These are phyloP conservation scores for Neurospora sp. DNA, from an alignment of 2,329 filamentous ascomycete genomes.

Conservation along the genomic window DNA sequence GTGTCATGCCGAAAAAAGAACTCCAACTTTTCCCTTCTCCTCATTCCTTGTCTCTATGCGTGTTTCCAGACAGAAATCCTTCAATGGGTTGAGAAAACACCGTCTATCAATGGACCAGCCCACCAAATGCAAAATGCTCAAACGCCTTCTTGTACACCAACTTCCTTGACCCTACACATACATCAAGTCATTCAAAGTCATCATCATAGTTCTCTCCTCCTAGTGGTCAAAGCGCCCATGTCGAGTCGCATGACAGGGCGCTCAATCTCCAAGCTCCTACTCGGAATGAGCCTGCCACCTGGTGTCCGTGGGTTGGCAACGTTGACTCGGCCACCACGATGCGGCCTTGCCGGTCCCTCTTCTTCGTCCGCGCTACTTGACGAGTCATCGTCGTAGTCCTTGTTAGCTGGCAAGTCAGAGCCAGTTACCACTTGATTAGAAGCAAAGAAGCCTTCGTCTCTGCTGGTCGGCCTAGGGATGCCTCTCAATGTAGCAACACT, in stretches of 20 bases:
- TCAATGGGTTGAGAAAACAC: neutral
- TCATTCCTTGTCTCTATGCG: neutral
- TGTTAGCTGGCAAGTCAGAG: conserved; percentile 4
- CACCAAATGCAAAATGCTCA: neutral
- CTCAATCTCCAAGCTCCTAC: conserved; percentile 46
- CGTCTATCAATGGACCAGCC: neutral
- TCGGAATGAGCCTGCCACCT: conserved; percentile 41
- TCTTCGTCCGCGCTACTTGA: conserved; percentile 31
- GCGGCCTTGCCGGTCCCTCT: conserved; percentile 30
- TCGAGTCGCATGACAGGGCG: conserved; percentile 30
- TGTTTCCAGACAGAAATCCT: neutral
- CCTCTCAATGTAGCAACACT: neutral
- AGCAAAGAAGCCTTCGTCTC: neutral
- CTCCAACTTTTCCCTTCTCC: neutral
- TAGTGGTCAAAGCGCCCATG: conserved; percentile 13
- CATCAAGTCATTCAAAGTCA: neutral
- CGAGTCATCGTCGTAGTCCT: conserved; percentile 29
- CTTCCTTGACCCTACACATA: neutral
- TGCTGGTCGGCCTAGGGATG: neutral
- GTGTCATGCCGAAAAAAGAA: neutral
- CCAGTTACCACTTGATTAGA: neutral
- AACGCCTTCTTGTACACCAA: neutral
- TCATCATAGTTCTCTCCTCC: neutral
- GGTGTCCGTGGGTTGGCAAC: conserved; percentile 48
- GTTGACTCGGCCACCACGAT: conserved; percentile 46